Percentiles rank a stretch among this genome's conserved stretches.
Evolutionary conservation across 2,329 filamentous ascomycete species (phyloP).

Genomic region (Phialophora chinensis): DNA sequence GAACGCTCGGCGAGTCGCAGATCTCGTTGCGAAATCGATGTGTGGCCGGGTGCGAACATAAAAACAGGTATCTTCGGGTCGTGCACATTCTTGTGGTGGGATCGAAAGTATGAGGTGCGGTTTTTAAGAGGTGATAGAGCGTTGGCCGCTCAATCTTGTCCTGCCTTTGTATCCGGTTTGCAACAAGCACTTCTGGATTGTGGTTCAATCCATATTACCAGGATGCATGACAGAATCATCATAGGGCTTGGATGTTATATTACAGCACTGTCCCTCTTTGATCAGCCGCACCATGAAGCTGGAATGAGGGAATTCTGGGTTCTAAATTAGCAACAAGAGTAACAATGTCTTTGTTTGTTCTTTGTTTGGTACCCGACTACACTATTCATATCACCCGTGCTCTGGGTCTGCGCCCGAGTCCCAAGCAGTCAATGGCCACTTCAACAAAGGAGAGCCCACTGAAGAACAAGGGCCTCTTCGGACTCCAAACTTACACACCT

Average conservation of each 20-base stretch:
- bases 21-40: slow-evolving; percentile 32
- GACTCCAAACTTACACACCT: neutral
- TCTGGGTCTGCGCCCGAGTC: neutral
- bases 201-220: neutral
- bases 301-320: neutral
- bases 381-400: neutral
- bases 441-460: neutral
- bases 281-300: neutral
- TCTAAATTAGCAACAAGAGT: slow-evolving; percentile 3
- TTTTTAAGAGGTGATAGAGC: neutral
- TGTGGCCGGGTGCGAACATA: slow-evolving; percentile 36
- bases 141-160: neutral
- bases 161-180: neutral
- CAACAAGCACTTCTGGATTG: neutral
- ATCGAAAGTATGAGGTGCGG: neutral
- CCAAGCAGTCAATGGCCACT: neutral
- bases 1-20: slow-evolving; percentile 23
- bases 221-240: neutral
- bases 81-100: slow-evolving; percentile 33
- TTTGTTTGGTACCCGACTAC: slow-evolving; percentile 2
- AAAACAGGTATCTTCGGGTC: slow-evolving; percentile 29
- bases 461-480: neutral
- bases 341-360: slow-evolving; percentile 7
- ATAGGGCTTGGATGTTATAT: neutral
- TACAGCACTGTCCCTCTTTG: neutral